These are phyloP conservation scores for Mycena maculata DNA, from an alignment of 768 basidiomycete species.

Conservation along the genomic window DNA sequence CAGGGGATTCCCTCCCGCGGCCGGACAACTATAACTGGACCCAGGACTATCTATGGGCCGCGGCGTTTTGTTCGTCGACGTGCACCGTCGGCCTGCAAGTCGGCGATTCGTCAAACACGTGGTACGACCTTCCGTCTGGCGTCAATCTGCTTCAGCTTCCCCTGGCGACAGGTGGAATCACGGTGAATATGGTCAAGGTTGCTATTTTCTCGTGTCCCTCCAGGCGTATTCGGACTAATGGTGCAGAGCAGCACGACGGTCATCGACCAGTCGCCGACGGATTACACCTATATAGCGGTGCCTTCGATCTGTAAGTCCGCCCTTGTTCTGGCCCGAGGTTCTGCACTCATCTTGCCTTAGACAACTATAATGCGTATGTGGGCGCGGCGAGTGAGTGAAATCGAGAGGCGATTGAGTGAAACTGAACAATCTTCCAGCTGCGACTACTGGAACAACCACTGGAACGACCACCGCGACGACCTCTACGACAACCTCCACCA, in stretches of 20 bases:
- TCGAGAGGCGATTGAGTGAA: constrained; percentile 5
- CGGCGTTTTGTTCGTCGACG: constrained; percentile 66
- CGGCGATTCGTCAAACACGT: constrained; percentile 53
- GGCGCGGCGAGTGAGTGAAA: constrained; percentile 55
- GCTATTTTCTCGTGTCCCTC: neutral
- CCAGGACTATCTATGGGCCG: constrained; percentile 74
- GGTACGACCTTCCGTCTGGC: constrained; percentile 58
- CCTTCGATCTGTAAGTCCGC: constrained; percentile 51
- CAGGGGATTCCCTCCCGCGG: constrained; percentile 56
- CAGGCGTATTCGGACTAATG: neutral
- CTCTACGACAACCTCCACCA: constrained; percentile 34
- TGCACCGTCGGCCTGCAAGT: constrained; percentile 64
- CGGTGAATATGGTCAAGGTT: constrained; percentile 62
- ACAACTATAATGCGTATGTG: constrained; percentile 75
- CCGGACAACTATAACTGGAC: constrained; percentile 64
- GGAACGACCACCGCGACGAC: constrained; percentile 19
- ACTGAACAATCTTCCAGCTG: too few species aligned
- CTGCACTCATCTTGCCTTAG: constrained; percentile 46
- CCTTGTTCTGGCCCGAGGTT: neutral
- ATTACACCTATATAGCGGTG: constrained; percentile 52
- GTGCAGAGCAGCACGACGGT: constrained; percentile 56
- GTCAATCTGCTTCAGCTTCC: constrained; percentile 72
- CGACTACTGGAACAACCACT: too few species aligned
- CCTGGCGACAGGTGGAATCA: constrained; percentile 66
- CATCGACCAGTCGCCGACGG: constrained; percentile 59